Conservation (phyloP, 176 grass and related monocot genomes). For the Dactylis glomerata region DNA sequence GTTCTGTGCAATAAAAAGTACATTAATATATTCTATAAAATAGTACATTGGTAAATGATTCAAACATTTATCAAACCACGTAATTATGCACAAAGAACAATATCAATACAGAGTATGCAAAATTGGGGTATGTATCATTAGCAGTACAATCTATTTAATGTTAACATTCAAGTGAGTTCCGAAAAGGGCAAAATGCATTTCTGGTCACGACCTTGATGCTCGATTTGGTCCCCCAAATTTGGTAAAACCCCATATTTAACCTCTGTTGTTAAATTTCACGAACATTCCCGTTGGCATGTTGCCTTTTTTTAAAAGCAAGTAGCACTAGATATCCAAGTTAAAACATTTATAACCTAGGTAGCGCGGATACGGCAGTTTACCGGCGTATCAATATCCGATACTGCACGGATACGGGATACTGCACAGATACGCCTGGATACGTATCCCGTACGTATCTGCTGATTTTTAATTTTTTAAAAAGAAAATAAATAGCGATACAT, state of each 20-base stretch:
- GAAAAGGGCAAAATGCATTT: not conserved
- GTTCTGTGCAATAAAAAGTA: not conserved
- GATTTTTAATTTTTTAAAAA: too few species aligned
- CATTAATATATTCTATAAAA: not conserved
- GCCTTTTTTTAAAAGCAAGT: not conserved
- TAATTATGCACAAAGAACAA: not conserved
- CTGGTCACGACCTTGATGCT: not conserved
- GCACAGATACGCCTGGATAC: too few species aligned
- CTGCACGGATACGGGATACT: too few species aligned
- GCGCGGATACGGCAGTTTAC: too few species aligned
- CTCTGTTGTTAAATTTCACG: not conserved
- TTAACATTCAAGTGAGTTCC: not conserved
- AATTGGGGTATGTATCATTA: not conserved
- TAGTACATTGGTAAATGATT: not conserved
- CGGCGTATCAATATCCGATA: too few species aligned
- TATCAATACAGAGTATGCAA: not conserved
- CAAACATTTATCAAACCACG: not conserved
- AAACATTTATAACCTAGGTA: not conserved
- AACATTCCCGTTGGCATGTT: not conserved
- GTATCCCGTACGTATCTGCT: too few species aligned
- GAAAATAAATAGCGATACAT: too few species aligned
- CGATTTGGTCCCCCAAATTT: not conserved
- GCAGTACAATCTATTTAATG: not conserved
- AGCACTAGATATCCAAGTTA: not conserved
- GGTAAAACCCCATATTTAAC: not conserved